These are phyloP conservation scores for Pyrenula massariospora DNA, from an alignment of 495 filamentous ascomycete species.

Conservation along the genomic window DNA sequence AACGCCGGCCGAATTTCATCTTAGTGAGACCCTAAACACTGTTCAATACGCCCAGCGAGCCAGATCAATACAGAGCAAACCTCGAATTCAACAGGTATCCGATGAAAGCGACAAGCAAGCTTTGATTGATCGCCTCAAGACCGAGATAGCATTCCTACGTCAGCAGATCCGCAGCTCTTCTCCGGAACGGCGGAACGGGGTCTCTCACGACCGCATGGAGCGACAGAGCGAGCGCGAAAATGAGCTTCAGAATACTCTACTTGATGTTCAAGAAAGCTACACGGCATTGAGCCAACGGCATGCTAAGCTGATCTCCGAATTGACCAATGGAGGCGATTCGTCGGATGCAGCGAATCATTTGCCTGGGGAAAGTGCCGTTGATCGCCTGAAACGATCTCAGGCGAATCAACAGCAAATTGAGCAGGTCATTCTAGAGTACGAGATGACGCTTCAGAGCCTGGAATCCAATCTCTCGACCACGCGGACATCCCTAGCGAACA, in stretches of 20 bases:
- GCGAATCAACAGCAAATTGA: conserved; percentile 93
- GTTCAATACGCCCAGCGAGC: conserved; percentile 94
- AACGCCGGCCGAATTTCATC: conserved; percentile 90
- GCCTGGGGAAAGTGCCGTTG: conserved; percentile 69
- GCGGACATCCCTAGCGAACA: conserved; percentile 66
- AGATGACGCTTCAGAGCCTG: conserved; percentile 92
- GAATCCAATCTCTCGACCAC: conserved; percentile 89
- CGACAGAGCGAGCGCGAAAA: conserved; percentile 75
- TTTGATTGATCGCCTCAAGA: conserved; percentile 84
- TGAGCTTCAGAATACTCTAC: conserved; percentile 86
- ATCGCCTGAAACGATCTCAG: conserved; percentile 84
- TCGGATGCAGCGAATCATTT: conserved; percentile 39
- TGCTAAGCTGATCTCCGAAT: conserved; percentile 87
- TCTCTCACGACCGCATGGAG: conserved; percentile 57
- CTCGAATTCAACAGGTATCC: conserved; percentile 78
- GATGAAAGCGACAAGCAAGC: conserved; percentile 95
- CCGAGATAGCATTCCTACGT: conserved; percentile 85
- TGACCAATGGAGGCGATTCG: conserved; percentile 63
- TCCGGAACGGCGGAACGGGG: conserved; percentile 43
- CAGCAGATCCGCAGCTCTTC: conserved; percentile 70
- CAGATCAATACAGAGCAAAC: conserved; percentile 93
- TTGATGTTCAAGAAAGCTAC: conserved; percentile 93
- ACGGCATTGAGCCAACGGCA: conserved; percentile 80
- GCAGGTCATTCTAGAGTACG: conserved; percentile 91
- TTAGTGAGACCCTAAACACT: conserved; percentile 96